Evolutionary conservation across 768 basidiomycete species (phyloP), one percentile per base, ranked within the genome.

Genomic region (Tephrocybe sp.): DNA sequence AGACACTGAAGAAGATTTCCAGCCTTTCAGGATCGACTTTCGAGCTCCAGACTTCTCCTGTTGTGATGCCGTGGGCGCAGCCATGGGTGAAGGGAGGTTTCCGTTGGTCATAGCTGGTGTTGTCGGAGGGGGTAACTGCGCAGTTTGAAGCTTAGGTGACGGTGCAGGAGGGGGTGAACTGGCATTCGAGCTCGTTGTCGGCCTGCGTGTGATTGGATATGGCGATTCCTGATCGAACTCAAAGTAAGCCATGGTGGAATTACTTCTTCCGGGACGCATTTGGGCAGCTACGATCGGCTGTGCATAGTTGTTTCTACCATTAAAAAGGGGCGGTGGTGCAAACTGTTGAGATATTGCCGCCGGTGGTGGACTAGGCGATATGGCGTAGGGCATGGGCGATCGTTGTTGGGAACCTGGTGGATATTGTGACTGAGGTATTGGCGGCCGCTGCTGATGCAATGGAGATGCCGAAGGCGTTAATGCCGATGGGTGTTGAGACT

Each of bases 141-240:
- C 13, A 9, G 56, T 38, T 43, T 41, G 54, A 4, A 26, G 23
- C 9, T 17, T 58, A 45, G 64, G 68, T 38, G 62, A 72, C 41
- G 59, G 69, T 60, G 60, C 69, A 51, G 62, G 69, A 22, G 67
- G 64, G 19, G 67, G 62, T 54, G 58, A 51, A 48, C 57, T 16
- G 53, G 58, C 47, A 65, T 60, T 33, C 61, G 58, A 26, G 58
- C 44, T 49, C 62, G 53, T 8, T 63, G 60, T 26, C 65, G 51
- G 17, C 65, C 66, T 32, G 73, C 65, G 64, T 36, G 73, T 73
- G 32, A 68, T 72, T 14, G 87, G 82, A 66, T 87, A 87, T 19
- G 80, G 83, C 1, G 84, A 80, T 55, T 90, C 85, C 57, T 87
- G 87, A 65, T 92, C 83, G 66, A 87, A 86, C 43, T 80, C 77